These are phyloP conservation scores for Didymella pomorum DNA, from an alignment of 2,329 filamentous ascomycete genomes.

Conservation along the genomic window DNA sequence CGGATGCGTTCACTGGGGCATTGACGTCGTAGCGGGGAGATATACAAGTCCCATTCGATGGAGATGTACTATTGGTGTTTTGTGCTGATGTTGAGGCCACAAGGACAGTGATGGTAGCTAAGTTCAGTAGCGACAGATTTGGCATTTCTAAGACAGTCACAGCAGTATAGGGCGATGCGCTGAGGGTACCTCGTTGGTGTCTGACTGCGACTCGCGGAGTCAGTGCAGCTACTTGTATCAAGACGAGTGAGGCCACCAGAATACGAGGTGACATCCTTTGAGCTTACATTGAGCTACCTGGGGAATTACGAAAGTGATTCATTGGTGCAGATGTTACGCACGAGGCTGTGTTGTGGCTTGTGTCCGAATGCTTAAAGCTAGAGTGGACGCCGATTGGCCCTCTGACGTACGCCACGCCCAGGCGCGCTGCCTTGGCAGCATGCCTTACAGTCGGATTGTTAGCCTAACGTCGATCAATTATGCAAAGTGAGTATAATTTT, in stretches of 20 bases:
- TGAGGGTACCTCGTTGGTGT: too few relatives aligned
- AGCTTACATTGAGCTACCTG: neutral
- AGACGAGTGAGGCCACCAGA: neutral
- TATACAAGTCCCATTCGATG: neutral
- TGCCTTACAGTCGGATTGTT: neutral
- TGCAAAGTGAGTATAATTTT: too few relatives aligned
- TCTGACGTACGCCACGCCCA: neutral
- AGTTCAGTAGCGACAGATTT: neutral
- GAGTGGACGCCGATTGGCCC: neutral
- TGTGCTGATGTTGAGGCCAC: neutral
- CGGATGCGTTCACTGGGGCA: slow-evolving; percentile 3
- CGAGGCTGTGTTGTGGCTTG: neutral
- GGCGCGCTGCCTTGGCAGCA: neutral
- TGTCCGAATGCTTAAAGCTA: neutral
- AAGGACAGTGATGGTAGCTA: neutral
- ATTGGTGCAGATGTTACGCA: neutral
- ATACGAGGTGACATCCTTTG: neutral
- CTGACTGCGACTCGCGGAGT: neutral
- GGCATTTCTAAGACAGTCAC: neutral
- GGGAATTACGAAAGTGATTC: neutral
- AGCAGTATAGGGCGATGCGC: too few relatives aligned
- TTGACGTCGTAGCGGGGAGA: neutral
- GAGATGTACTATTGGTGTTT: neutral
- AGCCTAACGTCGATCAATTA: too few relatives aligned
- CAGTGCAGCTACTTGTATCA: neutral